Evolutionary conservation across 768 basidiomycete species (phyloP).

Genomic region (Suillus ampliporus): DNA sequence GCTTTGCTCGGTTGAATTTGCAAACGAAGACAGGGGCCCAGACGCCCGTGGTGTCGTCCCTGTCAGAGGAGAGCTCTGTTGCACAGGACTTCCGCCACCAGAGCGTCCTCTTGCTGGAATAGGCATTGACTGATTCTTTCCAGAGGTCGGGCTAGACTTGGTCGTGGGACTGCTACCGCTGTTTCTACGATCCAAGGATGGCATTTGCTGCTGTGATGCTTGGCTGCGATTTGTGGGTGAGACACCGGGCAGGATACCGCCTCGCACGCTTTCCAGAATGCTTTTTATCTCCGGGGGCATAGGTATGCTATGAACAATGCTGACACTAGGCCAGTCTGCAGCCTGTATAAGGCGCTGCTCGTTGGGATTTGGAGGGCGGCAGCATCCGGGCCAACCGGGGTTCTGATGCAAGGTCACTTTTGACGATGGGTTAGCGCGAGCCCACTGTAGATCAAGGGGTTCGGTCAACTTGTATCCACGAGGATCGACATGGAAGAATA

Average conservation of each 20-base stretch:
- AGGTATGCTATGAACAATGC: conserved; percentile 71
- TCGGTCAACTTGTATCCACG: conserved; percentile 32
- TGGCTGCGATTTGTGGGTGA: conserved; percentile 36
- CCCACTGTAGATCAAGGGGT: conserved; percentile 61
- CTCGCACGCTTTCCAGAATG: conserved; percentile 61
- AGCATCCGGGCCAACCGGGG: conserved; percentile 89
- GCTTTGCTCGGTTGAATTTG: conserved; percentile 52
- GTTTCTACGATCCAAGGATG: conserved; percentile 52
- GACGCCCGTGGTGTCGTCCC: conserved; percentile 39
- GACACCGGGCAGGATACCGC: conserved; percentile 39
- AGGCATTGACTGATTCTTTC: conserved; percentile 42
- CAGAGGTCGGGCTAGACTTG: conserved; percentile 39
- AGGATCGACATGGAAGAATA: conserved; percentile 23
- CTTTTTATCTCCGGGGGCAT: conserved; percentile 76
- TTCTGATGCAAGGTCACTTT: conserved; percentile 67
- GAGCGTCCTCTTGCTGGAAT: conserved; percentile 52
- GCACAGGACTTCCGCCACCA: conserved; percentile 57
- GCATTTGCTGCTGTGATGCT: conserved; percentile 35
- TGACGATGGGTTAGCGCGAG: conserved; percentile 58
- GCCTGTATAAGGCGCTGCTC: conserved; percentile 70
- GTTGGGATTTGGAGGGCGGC: conserved; percentile 66
- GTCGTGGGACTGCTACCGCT: conserved; percentile 41
- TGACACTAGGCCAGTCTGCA: conserved; percentile 84
- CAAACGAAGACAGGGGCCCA: conserved; percentile 46
- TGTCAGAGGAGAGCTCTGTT: conserved; percentile 26